Evolutionary conservation across 2,329 filamentous ascomycete species (phyloP).

Genomic region (Aspergillus transmontanensis): DNA sequence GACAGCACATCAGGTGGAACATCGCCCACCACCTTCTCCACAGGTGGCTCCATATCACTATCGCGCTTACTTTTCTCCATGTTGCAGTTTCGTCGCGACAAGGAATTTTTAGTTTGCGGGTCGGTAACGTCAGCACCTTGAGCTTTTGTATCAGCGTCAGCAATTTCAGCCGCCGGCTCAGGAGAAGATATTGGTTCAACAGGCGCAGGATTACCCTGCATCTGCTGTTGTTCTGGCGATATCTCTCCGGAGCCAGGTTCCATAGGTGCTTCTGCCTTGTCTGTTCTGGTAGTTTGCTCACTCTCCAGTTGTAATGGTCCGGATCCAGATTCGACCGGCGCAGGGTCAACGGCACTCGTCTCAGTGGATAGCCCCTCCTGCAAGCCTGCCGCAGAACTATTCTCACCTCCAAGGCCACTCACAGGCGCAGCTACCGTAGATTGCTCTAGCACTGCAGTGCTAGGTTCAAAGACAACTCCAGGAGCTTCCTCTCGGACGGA

Average conservation of each 20-base stretch:
- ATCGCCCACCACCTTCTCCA: constrained; percentile 10
- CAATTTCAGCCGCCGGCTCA: not conserved
- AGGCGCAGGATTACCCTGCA: not conserved
- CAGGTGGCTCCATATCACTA: constrained; percentile 5
- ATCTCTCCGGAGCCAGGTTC: not conserved
- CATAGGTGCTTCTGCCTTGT: not conserved
- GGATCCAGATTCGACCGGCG: not conserved
- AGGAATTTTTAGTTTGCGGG: constrained; percentile 11
- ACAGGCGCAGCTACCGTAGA: not conserved
- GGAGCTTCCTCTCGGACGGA: not conserved
- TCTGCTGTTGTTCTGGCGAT: not conserved
- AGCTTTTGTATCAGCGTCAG: not conserved
- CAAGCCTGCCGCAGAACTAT: not conserved
- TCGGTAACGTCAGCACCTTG: constrained; percentile 4
- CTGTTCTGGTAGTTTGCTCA: not conserved
- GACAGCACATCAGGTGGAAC: constrained; percentile 6
- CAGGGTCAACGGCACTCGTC: not conserved
- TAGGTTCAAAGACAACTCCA: not conserved
- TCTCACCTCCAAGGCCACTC: too few species aligned
- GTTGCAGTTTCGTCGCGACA: constrained; percentile 21
- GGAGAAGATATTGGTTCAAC: not conserved
- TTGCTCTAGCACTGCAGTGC: not conserved
- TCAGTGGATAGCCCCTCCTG: not conserved
- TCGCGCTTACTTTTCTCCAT: constrained; percentile 28
- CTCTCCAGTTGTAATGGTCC: not conserved